A percentile compares a stretch with the other conserved stretches of the same genome.
phyloP scores from a whole-genome alignment of 805 yeast genomes.

The Hyphopichia homilentoma region DNA sequence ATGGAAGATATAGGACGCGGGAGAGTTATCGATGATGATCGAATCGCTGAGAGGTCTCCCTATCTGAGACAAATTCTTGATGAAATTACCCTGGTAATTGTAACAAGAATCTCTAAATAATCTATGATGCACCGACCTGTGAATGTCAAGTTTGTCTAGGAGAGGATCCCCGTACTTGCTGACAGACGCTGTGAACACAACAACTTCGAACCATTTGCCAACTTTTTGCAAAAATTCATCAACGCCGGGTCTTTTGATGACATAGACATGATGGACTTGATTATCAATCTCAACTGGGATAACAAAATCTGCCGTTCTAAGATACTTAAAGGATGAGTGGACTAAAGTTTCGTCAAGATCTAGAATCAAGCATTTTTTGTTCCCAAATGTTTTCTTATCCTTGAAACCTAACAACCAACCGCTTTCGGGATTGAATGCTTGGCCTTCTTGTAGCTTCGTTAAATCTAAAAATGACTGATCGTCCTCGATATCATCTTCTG shows the following conservation, averaged over 20 bases:
- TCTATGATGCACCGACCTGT: constrained; percentile 78
- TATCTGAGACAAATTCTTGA: constrained; percentile 88
- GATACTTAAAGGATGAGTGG: constrained; percentile 89
- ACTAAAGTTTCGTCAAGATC: constrained; percentile 96
- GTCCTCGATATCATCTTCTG: constrained; percentile 14
- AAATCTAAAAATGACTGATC: constrained; percentile 46
- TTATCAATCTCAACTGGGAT: constrained; percentile 96
- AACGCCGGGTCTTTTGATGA: constrained; percentile 96
- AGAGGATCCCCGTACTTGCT: constrained; percentile 95
- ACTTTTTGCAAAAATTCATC: constrained; percentile 85
- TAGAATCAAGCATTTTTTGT: constrained; percentile 80
- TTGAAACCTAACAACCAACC: constrained; percentile 65
- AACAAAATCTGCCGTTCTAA: constrained; percentile 92
- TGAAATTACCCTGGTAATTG: constrained; percentile 90
- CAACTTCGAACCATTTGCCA: constrained; percentile 88
- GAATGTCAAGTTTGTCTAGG: constrained; percentile 80
- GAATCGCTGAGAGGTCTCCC: constrained; percentile 87
- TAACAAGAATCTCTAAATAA: constrained; percentile 92
- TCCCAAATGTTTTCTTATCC: constrained; percentile 41
- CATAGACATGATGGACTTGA: constrained; percentile 90
- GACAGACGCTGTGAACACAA: constrained; percentile 95
- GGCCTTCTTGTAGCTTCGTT: constrained; percentile 67
- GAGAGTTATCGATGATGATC: constrained; percentile 93
- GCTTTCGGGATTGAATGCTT: constrained; percentile 56
- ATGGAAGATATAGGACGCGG: constrained; percentile 96